Base-by-base conservation (phyloP, 179 eudicot genomes). In the Silene noctiflora region DNA sequence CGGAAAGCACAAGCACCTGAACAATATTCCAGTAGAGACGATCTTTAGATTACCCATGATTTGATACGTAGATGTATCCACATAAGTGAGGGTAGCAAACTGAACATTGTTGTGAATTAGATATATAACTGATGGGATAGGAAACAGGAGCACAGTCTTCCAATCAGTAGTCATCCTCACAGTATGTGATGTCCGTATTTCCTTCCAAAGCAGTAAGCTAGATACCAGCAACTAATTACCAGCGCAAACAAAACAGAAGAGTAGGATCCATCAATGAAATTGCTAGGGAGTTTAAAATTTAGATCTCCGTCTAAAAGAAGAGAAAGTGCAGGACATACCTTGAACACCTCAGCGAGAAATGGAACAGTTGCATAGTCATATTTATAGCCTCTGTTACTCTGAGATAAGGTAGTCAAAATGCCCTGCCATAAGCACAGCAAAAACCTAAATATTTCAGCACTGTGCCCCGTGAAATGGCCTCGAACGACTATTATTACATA, bases 281-380 rank as follows among this genome's bases (percentile, higher is more conserved):
- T 44, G 35, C 3, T 33, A 46, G 73, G 33, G 20, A 77, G 21
- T 67, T 13, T 72, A 66, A 59, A 14, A 4, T 27, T 4, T 39
- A 53, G 17, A 55, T 19, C 62, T 21, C 72, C 12, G 33, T 46
- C 44, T n/a, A 16, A n/a, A 64, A 60, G 39, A 39, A 72, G 27
- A 14, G 77, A 59, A 70, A 55, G 42, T 55, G 66, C 46, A 65
- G 21, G 4, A 73, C 69, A 33, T 77, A 90, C 98, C 97, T 94
- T 94, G 81, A 90, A 94, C 60, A 89, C 82, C 84, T 94, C 98
- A 60, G 98, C 97, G 67, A 94, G 98, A 85, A 92, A 94, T 29
- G 98, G 98, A 82, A 94, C 89, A 55, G 98, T 92, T 14, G 96
- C 97, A 76, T 92, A 94, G 77, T 94, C 98, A 85, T 92, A 94